These are phyloP conservation scores for Aspergillus olivimuriae DNA, from an alignment of 495 filamentous ascomycete species.

Conservation along the genomic window DNA sequence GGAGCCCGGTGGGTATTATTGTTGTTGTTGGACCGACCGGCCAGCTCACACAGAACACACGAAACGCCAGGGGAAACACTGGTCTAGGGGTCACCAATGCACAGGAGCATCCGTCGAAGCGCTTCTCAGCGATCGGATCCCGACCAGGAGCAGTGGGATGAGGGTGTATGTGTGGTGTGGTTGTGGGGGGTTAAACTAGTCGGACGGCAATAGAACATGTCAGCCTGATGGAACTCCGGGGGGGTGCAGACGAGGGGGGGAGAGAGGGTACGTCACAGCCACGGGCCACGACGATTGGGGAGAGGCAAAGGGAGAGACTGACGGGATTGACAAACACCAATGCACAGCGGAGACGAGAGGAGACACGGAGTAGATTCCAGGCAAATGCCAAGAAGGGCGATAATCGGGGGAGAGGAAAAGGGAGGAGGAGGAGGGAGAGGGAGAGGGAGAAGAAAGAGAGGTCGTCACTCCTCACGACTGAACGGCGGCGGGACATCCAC, in stretches of 20 bases:
- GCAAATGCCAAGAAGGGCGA: slow-evolving; percentile 8
- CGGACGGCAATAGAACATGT: slow-evolving; percentile 13
- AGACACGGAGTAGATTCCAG: slow-evolving; percentile 1
- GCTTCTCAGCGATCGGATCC: no score
- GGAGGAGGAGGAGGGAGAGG: slow-evolving; percentile 11
- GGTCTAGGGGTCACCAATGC: slow-evolving; percentile 6
- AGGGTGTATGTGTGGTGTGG: background rate
- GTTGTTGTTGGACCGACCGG: background rate
- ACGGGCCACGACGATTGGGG: background rate
- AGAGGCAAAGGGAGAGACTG: background rate
- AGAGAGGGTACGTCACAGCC: slow-evolving; percentile 4
- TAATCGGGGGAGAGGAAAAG: slow-evolving; percentile 1
- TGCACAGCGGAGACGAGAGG: slow-evolving; percentile 5
- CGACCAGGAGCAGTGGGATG: no score
- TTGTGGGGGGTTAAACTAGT: background rate
- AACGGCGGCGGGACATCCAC: slow-evolving; percentile 32
- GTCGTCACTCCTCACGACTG: slow-evolving; percentile 34
- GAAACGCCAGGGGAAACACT: slow-evolving; percentile 5
- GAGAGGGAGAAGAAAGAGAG: slow-evolving; percentile 14
- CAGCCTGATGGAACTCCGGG: slow-evolving; percentile 16
- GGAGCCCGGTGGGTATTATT: background rate
- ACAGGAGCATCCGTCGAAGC: slow-evolving; percentile 5
- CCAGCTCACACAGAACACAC: slow-evolving; percentile 1
- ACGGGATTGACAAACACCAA: slow-evolving; percentile 4
- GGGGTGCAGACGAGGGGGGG: slow-evolving; percentile 9